Base-by-base conservation (phyloP, 768 basidiomycete species). In the Amanita muscaria region DNA sequence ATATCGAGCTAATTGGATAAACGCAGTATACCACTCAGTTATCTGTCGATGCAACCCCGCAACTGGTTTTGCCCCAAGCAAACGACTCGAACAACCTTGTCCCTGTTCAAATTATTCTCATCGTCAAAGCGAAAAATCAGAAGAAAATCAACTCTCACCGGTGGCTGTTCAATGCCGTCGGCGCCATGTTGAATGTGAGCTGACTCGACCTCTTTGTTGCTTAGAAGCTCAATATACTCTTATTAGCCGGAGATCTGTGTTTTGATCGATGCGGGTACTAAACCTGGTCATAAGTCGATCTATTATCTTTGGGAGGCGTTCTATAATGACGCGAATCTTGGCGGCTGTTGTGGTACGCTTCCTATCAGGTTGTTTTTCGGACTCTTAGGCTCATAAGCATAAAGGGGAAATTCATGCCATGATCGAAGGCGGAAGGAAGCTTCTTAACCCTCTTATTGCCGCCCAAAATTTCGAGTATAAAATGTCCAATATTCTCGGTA, bases 381-480 rank as follows among this genome's bases (percentile, higher is more conserved):
- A 29, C 6, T 29, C n/a, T 11, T 24, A 19, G 46, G 8, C 19
- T 51, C 23, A 54, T 24, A 23, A 22, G 8, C 37, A 6, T 44
- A 12, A 30, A 69, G 67, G 69, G 53, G 91, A 94, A 71, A 93
- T 94, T 53, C 87, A 93, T 51, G 93, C 93, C 49, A 94, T 94
- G 93, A 87, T 94, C 56, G 79, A 91, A 61, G 88, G 89, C 12
- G 91, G 91, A 34, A 81, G 64, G 64, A 96, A 96, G 62, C 76
- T 97, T 19, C 61, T 97, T 49, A 97, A 97, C 57, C 93, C 90
- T 15, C 67, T 92, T 39, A 76, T 97, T 23, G 93, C 93, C 6
- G 91, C 93, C 12, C 93, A 97, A 62, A 96, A 97, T 65, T 93
- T 93, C 55, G 91, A 93, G 66, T 96, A 96, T 68, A 96, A 91